These are phyloP conservation scores for Psilocybe mexicana DNA, from an alignment of 1,284 basidiomycete species.

Conservation along the genomic window DNA sequence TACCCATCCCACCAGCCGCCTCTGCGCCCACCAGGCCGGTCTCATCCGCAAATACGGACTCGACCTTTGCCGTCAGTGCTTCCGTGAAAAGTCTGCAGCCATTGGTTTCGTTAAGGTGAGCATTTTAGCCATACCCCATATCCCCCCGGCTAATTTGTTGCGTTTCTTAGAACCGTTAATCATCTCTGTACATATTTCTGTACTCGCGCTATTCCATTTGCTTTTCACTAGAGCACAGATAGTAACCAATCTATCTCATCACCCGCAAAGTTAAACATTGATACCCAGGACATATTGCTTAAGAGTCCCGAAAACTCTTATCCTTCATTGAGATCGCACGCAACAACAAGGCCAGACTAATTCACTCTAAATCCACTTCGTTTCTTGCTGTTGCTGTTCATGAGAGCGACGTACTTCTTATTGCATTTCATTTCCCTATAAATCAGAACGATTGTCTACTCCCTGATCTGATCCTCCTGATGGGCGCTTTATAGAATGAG, in stretches of 20 bases:
- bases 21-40: constrained; percentile 95
- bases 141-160: constrained; percentile 3
- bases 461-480: too few relatives aligned
- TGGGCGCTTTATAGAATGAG: too few relatives aligned
- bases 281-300: not conserved
- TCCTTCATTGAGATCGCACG: too few relatives aligned
- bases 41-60: constrained; percentile 94
- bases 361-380: too few relatives aligned
- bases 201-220: constrained; percentile 1
- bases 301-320: not conserved
- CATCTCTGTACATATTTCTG: constrained; percentile 6
- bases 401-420: too few relatives aligned
- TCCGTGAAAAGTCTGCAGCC: constrained; percentile 92
- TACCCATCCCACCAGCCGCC: constrained; percentile 66
- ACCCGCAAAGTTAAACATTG: not conserved
- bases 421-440: too few relatives aligned
- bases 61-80: constrained; percentile 97
- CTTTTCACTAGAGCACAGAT: constrained; percentile 11
- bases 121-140: not conserved
- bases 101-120: constrained; percentile 94
- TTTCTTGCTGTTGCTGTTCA: too few relatives aligned
- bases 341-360: too few relatives aligned
- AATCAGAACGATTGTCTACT: too few relatives aligned
- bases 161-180: constrained; percentile 43
- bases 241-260: constrained; percentile 12